A percentile compares a stretch with the other conserved stretches of the same genome.
These are phyloP conservation scores for Suillus fuscotomentosus DNA, from an alignment of 768 basidiomycete species.

Conservation along the genomic window DNA sequence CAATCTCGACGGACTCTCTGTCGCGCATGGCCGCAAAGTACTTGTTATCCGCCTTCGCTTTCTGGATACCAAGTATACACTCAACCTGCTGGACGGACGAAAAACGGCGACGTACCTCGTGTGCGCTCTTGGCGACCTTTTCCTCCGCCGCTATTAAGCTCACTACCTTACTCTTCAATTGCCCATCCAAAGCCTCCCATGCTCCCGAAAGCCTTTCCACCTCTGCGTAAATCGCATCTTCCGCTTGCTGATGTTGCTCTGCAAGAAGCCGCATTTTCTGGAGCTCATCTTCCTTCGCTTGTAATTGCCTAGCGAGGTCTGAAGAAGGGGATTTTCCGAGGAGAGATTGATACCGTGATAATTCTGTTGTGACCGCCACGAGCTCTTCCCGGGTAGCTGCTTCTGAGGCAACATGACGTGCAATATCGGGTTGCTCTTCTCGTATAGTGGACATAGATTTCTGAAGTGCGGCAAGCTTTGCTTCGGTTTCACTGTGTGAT, in stretches of 20 bases:
- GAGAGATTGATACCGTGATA: conserved; percentile 60
- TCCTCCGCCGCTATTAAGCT: conserved; percentile 78
- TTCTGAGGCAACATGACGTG: conserved; percentile 48
- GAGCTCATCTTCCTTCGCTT: conserved; percentile 68
- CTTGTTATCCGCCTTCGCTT: conserved; percentile 95
- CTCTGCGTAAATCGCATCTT: conserved; percentile 78
- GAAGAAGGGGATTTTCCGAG: conserved; percentile 57
- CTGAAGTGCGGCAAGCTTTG: conserved; percentile 49
- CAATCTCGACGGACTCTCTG: conserved; percentile 78
- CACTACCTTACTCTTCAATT: conserved; percentile 82
- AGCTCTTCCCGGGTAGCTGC: conserved; percentile 51
- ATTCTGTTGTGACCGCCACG: conserved; percentile 40
- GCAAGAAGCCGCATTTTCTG: conserved; percentile 59
- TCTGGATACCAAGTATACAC: conserved; percentile 42
- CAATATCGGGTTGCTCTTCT: conserved; percentile 52
- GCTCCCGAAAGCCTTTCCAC: conserved; percentile 82
- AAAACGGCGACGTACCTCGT: conserved; percentile 56
- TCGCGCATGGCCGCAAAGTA: conserved; percentile 88
- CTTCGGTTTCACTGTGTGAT: conserved; percentile 49
- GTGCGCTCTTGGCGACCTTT: conserved; percentile 55
- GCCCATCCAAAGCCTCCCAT: conserved; percentile 82
- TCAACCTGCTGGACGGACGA: neutral
- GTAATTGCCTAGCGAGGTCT: conserved; percentile 61
- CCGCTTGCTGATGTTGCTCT: conserved; percentile 63
- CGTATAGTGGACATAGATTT: conserved; percentile 45